Evolutionary conservation across 306 rosid genomes (phyloP).

Genomic region (Dalbergia cochinchinensis): DNA sequence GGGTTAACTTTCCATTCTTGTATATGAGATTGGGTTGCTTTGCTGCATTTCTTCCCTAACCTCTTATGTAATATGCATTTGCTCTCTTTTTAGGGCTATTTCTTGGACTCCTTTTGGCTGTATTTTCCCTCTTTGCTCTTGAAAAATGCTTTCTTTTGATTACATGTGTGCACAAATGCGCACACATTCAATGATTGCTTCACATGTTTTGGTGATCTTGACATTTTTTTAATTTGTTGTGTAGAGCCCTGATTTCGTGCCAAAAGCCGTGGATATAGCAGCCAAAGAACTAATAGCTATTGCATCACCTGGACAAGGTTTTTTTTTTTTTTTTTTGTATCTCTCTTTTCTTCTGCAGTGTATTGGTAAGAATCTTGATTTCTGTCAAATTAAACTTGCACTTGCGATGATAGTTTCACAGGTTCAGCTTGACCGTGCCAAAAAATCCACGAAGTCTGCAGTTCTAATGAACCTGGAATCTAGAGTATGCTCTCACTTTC

Average conservation of each 20-base stretch:
- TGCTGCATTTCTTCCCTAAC: background rate
- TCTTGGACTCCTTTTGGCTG: background rate
- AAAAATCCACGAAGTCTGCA: constrained; percentile 87
- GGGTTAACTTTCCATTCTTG: constrained; percentile 17
- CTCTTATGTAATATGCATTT: background rate
- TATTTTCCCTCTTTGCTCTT: constrained; percentile 21
- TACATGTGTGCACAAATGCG: too few relatives aligned
- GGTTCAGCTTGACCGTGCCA: constrained; percentile 90
- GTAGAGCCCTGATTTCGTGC: constrained; percentile 75
- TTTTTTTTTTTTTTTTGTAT: background rate
- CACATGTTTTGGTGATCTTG: constrained; percentile 30
- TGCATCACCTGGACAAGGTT: constrained; percentile 94
- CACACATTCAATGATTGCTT: background rate
- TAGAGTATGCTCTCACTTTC: constrained; percentile 63
- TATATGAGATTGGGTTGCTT: background rate
- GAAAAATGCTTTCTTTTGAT: background rate
- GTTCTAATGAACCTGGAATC: constrained; percentile 98
- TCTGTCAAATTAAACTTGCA: constrained; percentile 4
- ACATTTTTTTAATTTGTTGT: constrained; percentile 44
- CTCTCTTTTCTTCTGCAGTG: constrained; percentile 13
- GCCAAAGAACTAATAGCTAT: constrained; percentile 75
- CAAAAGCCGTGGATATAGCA: constrained; percentile 78
- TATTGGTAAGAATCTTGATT: constrained; percentile 8
- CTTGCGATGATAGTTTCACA: constrained; percentile 66
- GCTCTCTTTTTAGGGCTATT: background rate